phyloP scores from a whole-genome alignment of 345 rosid species.

The Trapa incisa region DNA sequence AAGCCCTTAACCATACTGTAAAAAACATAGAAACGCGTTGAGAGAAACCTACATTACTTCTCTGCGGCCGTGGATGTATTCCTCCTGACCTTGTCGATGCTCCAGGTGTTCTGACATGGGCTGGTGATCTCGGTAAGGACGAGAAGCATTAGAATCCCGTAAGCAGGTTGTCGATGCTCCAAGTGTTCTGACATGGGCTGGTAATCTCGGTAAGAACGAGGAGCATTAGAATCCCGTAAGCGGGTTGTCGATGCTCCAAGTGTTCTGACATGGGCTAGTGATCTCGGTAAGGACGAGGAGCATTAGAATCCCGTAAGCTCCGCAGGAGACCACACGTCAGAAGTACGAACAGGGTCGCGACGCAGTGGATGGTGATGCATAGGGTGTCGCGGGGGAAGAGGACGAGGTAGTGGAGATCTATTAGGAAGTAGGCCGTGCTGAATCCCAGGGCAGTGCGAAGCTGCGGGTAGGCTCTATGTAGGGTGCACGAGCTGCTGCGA shows the following conservation, averaged over 20 bases:
- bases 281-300: conserved; percentile 62
- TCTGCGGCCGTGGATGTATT: conserved; percentile 31
- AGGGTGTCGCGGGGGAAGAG: conserved; percentile 50
- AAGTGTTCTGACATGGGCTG: conserved; percentile 59
- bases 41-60: conserved; percentile 28
- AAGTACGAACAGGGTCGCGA: conserved; percentile 60
- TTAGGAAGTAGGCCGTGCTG: conserved; percentile 63
- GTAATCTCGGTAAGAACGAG: conserved; percentile 69
- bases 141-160: conserved; percentile 44
- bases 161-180: conserved; percentile 36
- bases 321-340: conserved; percentile 40
- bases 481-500: conserved; percentile 31
- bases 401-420: conserved; percentile 54
- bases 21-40: conserved; percentile 40
- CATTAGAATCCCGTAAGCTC: conserved; percentile 48
- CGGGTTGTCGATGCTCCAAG: conserved; percentile 39
- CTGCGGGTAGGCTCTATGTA: conserved; percentile 8
- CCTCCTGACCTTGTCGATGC: conserved; percentile 30
- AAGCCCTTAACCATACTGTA: conserved; percentile 56
- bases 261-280: conserved; percentile 73
- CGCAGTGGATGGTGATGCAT: conserved; percentile 67
- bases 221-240: conserved; percentile 35
- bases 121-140: conserved; percentile 73
- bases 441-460: conserved; percentile 51
- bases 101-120: conserved; percentile 67